phyloP scores from a whole-genome alignment of 2,329 filamentous ascomycete genomes.

The Myriangium duriaei region DNA sequence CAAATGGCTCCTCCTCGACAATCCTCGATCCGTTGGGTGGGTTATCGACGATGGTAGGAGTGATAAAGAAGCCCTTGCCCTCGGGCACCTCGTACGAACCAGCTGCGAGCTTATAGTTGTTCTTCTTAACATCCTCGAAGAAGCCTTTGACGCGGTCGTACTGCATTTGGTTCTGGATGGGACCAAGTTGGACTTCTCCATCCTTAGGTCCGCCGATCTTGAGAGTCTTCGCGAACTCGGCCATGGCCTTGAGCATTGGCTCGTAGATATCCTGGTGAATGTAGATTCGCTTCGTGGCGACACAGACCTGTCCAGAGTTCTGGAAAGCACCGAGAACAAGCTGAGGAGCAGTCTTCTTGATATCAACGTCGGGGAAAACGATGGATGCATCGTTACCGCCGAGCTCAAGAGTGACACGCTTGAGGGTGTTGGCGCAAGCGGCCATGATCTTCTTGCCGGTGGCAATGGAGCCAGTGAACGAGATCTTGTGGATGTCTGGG shows the following conservation, averaged over 20 bases:
- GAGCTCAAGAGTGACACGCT: conserved; percentile 49
- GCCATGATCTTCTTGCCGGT: conserved; percentile 51
- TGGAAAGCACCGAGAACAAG: conserved; percentile 42
- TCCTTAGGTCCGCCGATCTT: conserved; percentile 30
- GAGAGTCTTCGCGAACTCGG: conserved; percentile 31
- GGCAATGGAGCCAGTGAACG: conserved; percentile 49
- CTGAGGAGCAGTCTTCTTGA: conserved; percentile 37
- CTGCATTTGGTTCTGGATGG: conserved; percentile 47
- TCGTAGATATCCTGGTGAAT: conserved; percentile 44
- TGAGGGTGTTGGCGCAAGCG: conserved; percentile 44
- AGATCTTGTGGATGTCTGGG: conserved; percentile 48
- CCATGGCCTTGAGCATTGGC: conserved; percentile 35
- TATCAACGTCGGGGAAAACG: conserved; percentile 45
- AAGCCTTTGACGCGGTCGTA: conserved; percentile 36
- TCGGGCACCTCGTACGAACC: conserved; percentile 38
- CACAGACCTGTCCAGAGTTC: conserved; percentile 46
- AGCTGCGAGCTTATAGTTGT: conserved; percentile 39
- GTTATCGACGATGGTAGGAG: conserved; percentile 36
- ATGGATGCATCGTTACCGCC: conserved; percentile 52
- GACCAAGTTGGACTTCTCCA: conserved; percentile 40
- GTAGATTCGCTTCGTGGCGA: conserved; percentile 43
- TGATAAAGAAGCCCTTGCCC: conserved; percentile 30
- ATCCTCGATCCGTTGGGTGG: conserved; percentile 28
- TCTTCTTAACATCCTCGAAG: conserved; percentile 26
- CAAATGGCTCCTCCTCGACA: conserved; percentile 39